Evolutionary conservation across 805 yeast genomes (phyloP).

Genomic region (Metschnikowia aberdeeniae): DNA sequence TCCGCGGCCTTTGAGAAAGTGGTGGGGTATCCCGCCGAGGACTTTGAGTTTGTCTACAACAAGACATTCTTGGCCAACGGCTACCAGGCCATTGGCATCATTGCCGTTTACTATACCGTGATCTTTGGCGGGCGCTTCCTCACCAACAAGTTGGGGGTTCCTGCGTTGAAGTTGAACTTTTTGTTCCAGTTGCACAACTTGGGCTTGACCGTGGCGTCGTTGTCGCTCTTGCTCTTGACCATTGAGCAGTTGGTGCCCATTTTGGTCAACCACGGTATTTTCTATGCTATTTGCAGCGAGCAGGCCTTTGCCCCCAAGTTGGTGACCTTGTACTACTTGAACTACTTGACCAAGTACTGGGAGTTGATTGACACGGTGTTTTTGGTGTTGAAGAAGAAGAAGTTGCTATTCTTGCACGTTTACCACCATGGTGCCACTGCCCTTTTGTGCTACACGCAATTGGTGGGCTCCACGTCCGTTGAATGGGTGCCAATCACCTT

Average conservation of each 20-base stretch:
- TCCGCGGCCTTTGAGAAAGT: slow-evolving; percentile 41
- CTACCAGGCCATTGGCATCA: slow-evolving; percentile 45
- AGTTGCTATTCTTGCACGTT: slow-evolving; percentile 87
- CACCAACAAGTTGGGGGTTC: slow-evolving; percentile 45
- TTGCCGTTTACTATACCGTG: slow-evolving; percentile 36
- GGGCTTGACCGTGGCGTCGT: slow-evolving; percentile 64
- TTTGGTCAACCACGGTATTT: slow-evolving; percentile 66
- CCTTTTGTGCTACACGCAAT: slow-evolving; percentile 85
- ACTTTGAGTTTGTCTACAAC: slow-evolving; percentile 64
- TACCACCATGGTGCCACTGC: slow-evolving; percentile 99
- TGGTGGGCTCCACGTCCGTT: slow-evolving; percentile 84
- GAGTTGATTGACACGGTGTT: slow-evolving; percentile 91
- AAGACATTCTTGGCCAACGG: slow-evolving; percentile 66
- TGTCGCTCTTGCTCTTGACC: slow-evolving; percentile 60
- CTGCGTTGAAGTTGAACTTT: slow-evolving; percentile 69
- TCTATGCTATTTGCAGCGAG: slow-evolving; percentile 75
- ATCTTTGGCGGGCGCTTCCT: slow-evolving; percentile 70
- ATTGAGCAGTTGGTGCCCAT: slow-evolving; percentile 86
- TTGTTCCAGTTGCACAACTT: slow-evolving; percentile 86
- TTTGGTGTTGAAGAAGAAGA: slow-evolving; percentile 87
- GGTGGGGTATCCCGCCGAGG: slow-evolving; percentile 56
- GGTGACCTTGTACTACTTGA: slow-evolving; percentile 82
- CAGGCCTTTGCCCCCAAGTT: slow-evolving; percentile 81
- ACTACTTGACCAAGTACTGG: slow-evolving; percentile 82
- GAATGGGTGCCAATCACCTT: slow-evolving; percentile 92